A percentile compares a stretch with the other conserved stretches of the same genome.
phyloP scores from a whole-genome alignment of 768 basidiomycete species.

The Rhizopogon vinicolor region DNA sequence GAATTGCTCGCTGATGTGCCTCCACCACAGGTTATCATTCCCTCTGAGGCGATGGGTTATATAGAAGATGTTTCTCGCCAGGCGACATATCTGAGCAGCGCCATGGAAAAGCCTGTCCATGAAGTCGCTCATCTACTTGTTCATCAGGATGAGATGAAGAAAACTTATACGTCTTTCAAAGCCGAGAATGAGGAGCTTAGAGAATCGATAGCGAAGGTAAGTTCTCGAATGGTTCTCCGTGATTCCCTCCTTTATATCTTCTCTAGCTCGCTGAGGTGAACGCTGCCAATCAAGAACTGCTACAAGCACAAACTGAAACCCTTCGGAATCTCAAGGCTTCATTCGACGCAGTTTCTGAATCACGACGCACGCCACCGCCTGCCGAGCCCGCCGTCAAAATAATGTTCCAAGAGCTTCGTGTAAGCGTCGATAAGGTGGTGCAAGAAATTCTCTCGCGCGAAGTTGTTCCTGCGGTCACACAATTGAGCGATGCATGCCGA shows the following conservation, averaged over 20 bases:
- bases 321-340: not conserved
- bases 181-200: not conserved
- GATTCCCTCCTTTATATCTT: too few relatives aligned
- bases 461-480: not conserved
- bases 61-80: conserved; percentile 15
- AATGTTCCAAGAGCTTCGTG: not conserved
- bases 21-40: conserved; percentile 17
- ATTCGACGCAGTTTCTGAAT: not conserved
- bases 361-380: not conserved
- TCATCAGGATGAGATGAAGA: not conserved
- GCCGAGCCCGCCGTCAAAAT: not conserved
- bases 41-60: conserved; percentile 7
- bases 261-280: not conserved
- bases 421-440: not conserved
- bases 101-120: conserved; percentile 19
- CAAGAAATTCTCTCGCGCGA: not conserved
- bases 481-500: not conserved
- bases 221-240: too few relatives aligned
- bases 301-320: not conserved
- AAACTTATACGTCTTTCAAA: not conserved
- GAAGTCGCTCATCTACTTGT: conserved; percentile 22
- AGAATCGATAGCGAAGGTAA: not conserved
- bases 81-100: conserved; percentile 16
- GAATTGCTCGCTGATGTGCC: conserved; percentile 11
- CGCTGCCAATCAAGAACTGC: not conserved